Percentiles rank a stretch among this genome's conserved stretches.
Conservation (phyloP, 192 early-diverging fungal genomes). For the Coemansia sp. region DNA sequence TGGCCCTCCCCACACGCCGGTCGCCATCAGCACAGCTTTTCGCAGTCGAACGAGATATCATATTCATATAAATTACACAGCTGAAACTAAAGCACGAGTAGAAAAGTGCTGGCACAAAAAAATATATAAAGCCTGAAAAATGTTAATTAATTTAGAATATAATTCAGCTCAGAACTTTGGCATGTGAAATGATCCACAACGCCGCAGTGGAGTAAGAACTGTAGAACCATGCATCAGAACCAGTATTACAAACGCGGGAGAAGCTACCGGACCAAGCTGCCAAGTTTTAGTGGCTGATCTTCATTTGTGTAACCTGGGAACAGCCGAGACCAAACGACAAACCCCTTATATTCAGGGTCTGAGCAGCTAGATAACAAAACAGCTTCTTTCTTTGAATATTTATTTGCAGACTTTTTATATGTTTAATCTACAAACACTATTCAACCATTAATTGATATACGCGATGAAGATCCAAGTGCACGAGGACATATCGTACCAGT, state of each 20-base stretch:
- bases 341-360: too few relatives aligned
- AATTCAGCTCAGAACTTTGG: too few relatives aligned
- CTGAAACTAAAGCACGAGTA: neutral
- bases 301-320: neutral
- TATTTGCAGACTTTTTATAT: too few relatives aligned
- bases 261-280: too few relatives aligned
- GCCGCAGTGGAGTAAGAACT: neutral
- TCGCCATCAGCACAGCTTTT: neutral
- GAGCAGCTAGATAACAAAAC: neutral
- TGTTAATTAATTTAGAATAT: neutral
- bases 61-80: neutral
- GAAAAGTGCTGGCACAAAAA: neutral
- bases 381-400: too few relatives aligned
- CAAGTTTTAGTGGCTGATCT: neutral
- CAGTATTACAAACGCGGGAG: too few relatives aligned
- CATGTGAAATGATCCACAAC: neutral
- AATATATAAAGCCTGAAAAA: neutral
- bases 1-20: neutral
- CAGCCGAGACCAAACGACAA: neutral
- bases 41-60: neutral
- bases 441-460: neutral
- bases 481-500: conserved; percentile 34
- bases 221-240: too few relatives aligned
- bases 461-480: conserved; percentile 14
- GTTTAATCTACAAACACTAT: too few relatives aligned